These are phyloP conservation scores for Tetraselmis chui DNA, from an alignment of 139 green algal genomes.

Conservation along the genomic window DNA sequence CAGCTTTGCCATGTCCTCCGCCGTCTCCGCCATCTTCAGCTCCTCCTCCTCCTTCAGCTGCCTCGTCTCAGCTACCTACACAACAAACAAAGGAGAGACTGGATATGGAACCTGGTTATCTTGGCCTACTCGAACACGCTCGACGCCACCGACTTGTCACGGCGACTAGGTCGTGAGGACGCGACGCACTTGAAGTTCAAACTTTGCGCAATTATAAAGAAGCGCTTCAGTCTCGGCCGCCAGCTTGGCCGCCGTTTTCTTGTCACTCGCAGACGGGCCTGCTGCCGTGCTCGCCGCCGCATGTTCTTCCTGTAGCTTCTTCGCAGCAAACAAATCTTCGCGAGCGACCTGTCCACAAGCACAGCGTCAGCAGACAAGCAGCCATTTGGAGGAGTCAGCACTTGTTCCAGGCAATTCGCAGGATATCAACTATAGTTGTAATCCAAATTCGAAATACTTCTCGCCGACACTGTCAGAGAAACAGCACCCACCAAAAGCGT, in stretches of 20 bases:
- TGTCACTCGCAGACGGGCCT: not conserved
- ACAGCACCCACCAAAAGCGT: slow-evolving; percentile 32
- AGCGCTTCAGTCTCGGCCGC: not conserved
- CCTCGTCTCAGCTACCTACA: slow-evolving; percentile 48
- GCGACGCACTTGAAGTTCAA: not conserved
- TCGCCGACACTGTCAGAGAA: too few species aligned
- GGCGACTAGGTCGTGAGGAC: too few species aligned
- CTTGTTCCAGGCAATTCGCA: too few species aligned
- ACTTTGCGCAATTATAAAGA: not conserved
- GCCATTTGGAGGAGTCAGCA: too few species aligned
- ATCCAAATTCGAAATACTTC: too few species aligned
- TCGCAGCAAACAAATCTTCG: slow-evolving; percentile 34
- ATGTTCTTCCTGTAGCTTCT: not conserved
- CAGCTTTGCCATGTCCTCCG: slow-evolving; percentile 25
- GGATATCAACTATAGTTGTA: too few species aligned
- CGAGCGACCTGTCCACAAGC: slow-evolving; percentile 13
- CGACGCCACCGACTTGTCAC: too few species aligned
- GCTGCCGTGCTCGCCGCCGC: not conserved
- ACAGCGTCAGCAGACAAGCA: too few species aligned
- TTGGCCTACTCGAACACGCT: not conserved
- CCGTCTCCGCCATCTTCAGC: slow-evolving; percentile 16
- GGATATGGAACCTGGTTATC: not conserved
- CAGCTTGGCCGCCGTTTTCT: not conserved
- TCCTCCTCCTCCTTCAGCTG: slow-evolving; percentile 62
- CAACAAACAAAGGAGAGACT: not conserved